Percentiles rank a stretch among this genome's conserved stretches.
phyloP scores from a whole-genome alignment of 345 rosid species.

The Boechera divaricarpa region DNA sequence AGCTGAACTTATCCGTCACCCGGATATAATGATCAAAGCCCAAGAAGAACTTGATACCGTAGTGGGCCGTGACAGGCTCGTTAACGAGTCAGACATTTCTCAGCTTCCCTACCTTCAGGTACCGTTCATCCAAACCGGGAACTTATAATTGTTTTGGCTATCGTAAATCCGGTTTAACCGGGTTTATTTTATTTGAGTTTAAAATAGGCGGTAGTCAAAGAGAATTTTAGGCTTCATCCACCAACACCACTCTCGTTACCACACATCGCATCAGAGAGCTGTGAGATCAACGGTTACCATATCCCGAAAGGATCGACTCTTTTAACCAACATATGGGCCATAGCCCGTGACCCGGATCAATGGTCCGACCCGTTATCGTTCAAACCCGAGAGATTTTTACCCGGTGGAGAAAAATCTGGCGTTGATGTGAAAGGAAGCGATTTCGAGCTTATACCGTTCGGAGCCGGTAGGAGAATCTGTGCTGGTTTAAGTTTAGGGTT shows the following conservation, averaged over 20 bases:
- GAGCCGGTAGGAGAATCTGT: constrained; percentile 87
- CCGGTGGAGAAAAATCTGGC: constrained; percentile 65
- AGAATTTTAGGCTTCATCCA: constrained; percentile 83
- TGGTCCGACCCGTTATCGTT: constrained; percentile 72
- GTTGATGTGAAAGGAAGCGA: constrained; percentile 75
- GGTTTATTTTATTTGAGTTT: background rate
- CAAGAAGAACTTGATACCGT: constrained; percentile 66
- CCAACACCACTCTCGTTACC: constrained; percentile 86
- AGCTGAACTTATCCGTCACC: constrained; percentile 84
- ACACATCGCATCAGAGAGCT: constrained; percentile 63
- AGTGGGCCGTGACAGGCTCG: constrained; percentile 59
- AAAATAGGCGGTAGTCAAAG: constrained; percentile 66
- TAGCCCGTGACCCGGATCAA: constrained; percentile 73
- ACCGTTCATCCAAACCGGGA: background rate
- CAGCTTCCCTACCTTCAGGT: constrained; percentile 66
- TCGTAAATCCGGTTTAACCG: background rate
- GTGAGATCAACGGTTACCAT: constrained; percentile 76
- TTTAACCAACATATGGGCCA: constrained; percentile 81
- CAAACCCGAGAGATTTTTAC: constrained; percentile 72
- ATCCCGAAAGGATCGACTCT: constrained; percentile 75
- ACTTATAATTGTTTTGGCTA: background rate
- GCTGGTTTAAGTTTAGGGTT: constrained; percentile 81
- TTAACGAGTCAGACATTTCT: constrained; percentile 61
- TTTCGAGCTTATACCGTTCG: constrained; percentile 81
- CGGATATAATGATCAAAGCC: constrained; percentile 53